Evolutionary conservation across 2,329 filamentous ascomycete species (phyloP).

Genomic region (Daldinia eschscholtzii): DNA sequence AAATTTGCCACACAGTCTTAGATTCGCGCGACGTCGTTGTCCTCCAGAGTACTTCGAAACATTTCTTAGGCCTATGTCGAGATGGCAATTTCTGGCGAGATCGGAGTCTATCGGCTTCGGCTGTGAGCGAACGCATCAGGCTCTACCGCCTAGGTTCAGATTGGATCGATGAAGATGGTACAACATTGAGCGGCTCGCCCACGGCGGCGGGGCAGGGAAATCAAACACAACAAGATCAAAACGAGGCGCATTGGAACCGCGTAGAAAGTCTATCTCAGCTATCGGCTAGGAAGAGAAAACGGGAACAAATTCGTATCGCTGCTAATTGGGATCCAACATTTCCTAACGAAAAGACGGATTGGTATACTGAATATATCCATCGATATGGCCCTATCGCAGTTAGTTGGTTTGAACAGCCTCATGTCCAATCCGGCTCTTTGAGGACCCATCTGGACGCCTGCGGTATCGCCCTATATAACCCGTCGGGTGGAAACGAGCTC

Average conservation of each 20-base stretch:
- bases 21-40: slow-evolving; percentile 73
- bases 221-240: slow-evolving; percentile 48
- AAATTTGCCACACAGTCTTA: slow-evolving; percentile 55
- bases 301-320: slow-evolving; percentile 68
- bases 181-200: slow-evolving; percentile 33
- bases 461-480: slow-evolving; percentile 77
- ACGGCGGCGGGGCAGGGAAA: slow-evolving; percentile 42
- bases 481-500: slow-evolving; percentile 64
- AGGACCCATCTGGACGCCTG: slow-evolving; percentile 73
- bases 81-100: slow-evolving; percentile 83
- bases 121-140: slow-evolving; percentile 67
- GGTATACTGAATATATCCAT: slow-evolving; percentile 92
- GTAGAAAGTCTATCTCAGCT: slow-evolving; percentile 42
- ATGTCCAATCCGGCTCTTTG: slow-evolving; percentile 56
- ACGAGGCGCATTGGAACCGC: slow-evolving; percentile 46
- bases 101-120: slow-evolving; percentile 78
- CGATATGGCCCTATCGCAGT: slow-evolving; percentile 79
- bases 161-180: slow-evolving; percentile 49
- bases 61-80: slow-evolving; percentile 74
- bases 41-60: slow-evolving; percentile 77
- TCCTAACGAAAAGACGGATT: slow-evolving; percentile 77
- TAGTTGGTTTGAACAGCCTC: slow-evolving; percentile 80
- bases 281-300: slow-evolving; percentile 47
- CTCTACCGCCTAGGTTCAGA: slow-evolving; percentile 66
- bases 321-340: slow-evolving; percentile 88